Evolutionary conservation across 345 rosid species (phyloP), one percentile per base, ranked within the genome.

Genomic region (Dipteronia dyeriana): DNA sequence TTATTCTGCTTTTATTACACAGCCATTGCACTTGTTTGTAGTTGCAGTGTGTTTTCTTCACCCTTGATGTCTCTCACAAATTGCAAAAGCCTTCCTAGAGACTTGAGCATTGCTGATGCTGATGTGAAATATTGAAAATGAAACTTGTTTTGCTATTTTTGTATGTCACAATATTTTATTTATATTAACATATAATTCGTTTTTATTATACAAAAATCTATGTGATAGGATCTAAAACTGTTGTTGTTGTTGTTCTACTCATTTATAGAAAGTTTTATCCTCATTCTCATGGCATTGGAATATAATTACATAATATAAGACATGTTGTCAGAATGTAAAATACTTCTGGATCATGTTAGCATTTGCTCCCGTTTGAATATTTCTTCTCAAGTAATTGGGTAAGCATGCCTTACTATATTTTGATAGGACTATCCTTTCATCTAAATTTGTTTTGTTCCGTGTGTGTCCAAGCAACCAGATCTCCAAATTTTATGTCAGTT

Each of bases 1-100:
- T 31, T 26, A 61, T 70, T 59, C 26, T 79, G 75, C 66, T 29
- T 53, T 66, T 78, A 65, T 71, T 23, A 61, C 5, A 39, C n/a
- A 11, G 67, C 67, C 76, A 59, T 41, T 13, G 13, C 39, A 23
- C 72, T 22, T 68, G 23, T 20, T 43, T 68, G 14, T 47, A 23
- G 19, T 45, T 43, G 56, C 72, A 68, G 4, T 68, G 26, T 68
- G 53, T 41, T 68, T 68, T 43, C 29, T 68, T 43, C 54, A 9
- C 47, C 56, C 34, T 43, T 68, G 29, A 19, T 68, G 53, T 9
- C 71, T n/a, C n/a, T 68, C 14, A n/a, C 22, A 9, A 66, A 66
- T 12, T 66, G 49, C 20, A 16, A 16, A 66, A 66, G 12, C 70
- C 70, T 39, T 39, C 49, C 38, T 17, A 17, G 57, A 53, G n/a